Evolutionary conservation across 306 rosid species (phyloP), one percentile per base, ranked within the genome.

Genomic region (Lathyrus tuberosus): DNA sequence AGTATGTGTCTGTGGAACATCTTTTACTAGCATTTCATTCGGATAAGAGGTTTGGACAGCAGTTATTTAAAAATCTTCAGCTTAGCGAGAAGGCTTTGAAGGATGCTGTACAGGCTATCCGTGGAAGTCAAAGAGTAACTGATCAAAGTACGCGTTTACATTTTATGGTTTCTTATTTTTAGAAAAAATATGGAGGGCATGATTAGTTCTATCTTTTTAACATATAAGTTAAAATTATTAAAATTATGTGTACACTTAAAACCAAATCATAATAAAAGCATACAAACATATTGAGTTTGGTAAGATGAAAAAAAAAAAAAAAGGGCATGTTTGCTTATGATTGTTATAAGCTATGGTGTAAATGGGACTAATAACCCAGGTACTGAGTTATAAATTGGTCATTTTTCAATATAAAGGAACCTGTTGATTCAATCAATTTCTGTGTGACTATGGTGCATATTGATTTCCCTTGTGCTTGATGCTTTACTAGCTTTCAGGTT

Each of bases 71-170:
- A 79, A 77, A 83, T 46, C 89, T 94, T 47, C 85, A 87, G 79
- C 86, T 91, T 71, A 80, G 80, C 18, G 95, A 87, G 73, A 82
- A 83, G 62, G 69, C 80, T 70, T 87, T 94, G 91, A 89, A 88
- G 84, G 97, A 91, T 67, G 97, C 97, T 6, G 61, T 94, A 67
- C 72, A 82, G 13, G 92, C 86, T 73, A 94, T 94, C 73, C 96
- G 96, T 4, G 98, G 98, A 58, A 90, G 77, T 77, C 97, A 94
- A 66, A 86, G 95, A 75, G 98, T 90, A 64, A 91, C 97, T 0
- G 96, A 91, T 82, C 99, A 90, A 79, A 94, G 96, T 91, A 89
- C 5, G 69, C 14, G 24, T 69, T 53, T 73, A 38, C 62, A 15
- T 53, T 79, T 63, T 10, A 52, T 3, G 42, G 71, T 74, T 73